A percentile compares a stretch with the other conserved stretches of the same genome.
These are phyloP conservation scores for Sarocladiaceae sp. DNA, from an alignment of 2,329 filamentous ascomycete species.

Conservation along the genomic window DNA sequence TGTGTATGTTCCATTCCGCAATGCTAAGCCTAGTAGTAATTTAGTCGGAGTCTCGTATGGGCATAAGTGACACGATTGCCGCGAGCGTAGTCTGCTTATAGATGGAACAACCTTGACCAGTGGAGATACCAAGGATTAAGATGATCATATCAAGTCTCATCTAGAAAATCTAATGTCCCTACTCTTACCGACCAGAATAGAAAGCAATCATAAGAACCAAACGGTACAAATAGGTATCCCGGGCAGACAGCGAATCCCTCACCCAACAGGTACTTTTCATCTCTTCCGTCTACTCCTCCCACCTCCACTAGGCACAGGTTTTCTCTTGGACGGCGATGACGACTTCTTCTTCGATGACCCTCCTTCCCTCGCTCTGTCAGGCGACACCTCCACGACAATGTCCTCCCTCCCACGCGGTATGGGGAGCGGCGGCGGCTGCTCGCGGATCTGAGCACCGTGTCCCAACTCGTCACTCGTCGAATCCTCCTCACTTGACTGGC, in stretches of 20 bases:
- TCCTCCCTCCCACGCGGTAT: slow-evolving; percentile 22
- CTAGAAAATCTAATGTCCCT: too few species aligned
- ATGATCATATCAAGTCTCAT: too few species aligned
- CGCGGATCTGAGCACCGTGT: slow-evolving; percentile 27
- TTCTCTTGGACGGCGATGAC: slow-evolving; percentile 35
- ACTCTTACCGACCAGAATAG: neutral
- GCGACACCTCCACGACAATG: slow-evolving; percentile 32
- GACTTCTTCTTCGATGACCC: slow-evolving; percentile 31
- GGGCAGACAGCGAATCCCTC: too few species aligned
- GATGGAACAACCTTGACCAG: too few species aligned
- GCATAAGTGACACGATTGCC: too few species aligned
- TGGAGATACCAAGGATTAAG: too few species aligned
- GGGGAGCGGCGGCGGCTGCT: slow-evolving; percentile 19
- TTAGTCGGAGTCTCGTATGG: too few species aligned
- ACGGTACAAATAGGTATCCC: slow-evolving; percentile 9
- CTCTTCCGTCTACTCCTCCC: slow-evolving; percentile 24
- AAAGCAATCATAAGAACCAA: neutral
- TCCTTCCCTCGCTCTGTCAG: slow-evolving; percentile 21
- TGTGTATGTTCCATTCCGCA: too few species aligned
- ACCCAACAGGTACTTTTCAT: slow-evolving; percentile 18
- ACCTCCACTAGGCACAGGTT: slow-evolving; percentile 21
- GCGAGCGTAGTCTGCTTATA: too few species aligned
- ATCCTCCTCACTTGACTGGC: slow-evolving; percentile 26
- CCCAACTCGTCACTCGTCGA: slow-evolving; percentile 31
- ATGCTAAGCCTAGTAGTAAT: too few species aligned